Evolutionary conservation across 2,329 filamentous ascomycete species (phyloP), one percentile per base, ranked within the genome.

Genomic region (Exophiala oligosperma): DNA sequence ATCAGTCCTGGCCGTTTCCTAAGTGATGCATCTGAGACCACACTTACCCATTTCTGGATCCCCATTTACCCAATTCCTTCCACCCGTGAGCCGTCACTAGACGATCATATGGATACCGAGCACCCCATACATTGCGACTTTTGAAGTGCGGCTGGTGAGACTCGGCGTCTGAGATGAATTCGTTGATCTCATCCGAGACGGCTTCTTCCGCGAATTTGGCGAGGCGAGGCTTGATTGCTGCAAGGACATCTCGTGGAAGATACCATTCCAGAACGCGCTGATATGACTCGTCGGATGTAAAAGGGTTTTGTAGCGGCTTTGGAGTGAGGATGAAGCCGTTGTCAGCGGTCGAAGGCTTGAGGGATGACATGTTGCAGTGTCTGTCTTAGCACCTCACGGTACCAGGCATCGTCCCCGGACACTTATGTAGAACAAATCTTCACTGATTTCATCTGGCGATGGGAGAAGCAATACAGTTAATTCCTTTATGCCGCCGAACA

Each of bases 161-260:
- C 49, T 69, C 68, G 3, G 68, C 68, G 40, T 69, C 64, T 11
- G 58, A 62, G 50, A 68, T 69, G 26, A 59, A 59, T 49, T 46
- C 52, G 49, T 66, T 63, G 24, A 73, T 60, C 49, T 62, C 61
- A 9, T 66, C 60, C 2, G 71, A 73, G 29, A 73, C 60, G 12
- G 70, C 70, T 54, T 73, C 70, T 2, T 60, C 68, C 28, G 70
- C 71, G 37, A 72, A 64, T 40, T 66, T 62, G 2, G 40, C 60
- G 11, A 73, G 61, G 6, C 67, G 63, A 2, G 63, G 51, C 37
- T 68, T 64, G 17, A 87, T 71, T 72, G 79, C 83, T 61, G 78
- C 69, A 46, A 88, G 79, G n/a, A 86, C 73, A 47, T 77, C 69
- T 21, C 80, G 77, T 0, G 80, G 77, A 14, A 69, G 61, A 53